Evolutionary conservation across 2,329 filamentous ascomycete genomes (phyloP).

Genomic region (Colletotrichum sp.): DNA sequence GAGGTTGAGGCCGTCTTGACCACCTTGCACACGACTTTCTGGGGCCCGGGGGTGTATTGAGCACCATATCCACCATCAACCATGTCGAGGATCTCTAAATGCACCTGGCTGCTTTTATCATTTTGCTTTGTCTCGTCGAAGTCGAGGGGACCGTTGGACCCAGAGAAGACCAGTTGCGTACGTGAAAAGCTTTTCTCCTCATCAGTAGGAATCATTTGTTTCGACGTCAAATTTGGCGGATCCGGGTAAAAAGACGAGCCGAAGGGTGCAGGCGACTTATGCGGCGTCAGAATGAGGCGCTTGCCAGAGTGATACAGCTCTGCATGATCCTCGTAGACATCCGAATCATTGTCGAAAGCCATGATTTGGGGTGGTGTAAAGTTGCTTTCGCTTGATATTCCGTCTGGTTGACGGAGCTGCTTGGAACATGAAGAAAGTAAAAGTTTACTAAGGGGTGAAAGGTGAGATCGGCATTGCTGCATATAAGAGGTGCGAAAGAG

Average conservation of each 20-base stretch:
- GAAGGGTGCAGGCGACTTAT: not conserved
- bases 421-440: too few species aligned
- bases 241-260: not conserved
- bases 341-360: too few species aligned
- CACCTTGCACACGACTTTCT: not conserved
- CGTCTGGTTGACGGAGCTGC: too few species aligned
- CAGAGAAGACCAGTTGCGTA: not conserved
- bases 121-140: not conserved
- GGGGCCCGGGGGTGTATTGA: not conserved
- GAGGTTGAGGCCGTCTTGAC: not conserved
- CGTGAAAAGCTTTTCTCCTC: not conserved
- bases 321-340: too few species aligned
- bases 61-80: not conserved
- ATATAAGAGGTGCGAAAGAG: too few species aligned
- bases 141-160: not conserved
- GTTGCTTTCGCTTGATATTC: too few species aligned
- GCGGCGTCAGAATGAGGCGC: not conserved
- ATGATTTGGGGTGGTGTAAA: fast-evolving
- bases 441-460: too few species aligned
- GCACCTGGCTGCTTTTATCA: not conserved
- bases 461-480: too few species aligned
- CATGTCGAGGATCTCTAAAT: not conserved
- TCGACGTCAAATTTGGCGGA: not conserved
- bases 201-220: not conserved
- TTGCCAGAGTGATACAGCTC: not conserved